Conservation (phyloP, 306 rosid species). For the Ziziphus jujuba region DNA sequence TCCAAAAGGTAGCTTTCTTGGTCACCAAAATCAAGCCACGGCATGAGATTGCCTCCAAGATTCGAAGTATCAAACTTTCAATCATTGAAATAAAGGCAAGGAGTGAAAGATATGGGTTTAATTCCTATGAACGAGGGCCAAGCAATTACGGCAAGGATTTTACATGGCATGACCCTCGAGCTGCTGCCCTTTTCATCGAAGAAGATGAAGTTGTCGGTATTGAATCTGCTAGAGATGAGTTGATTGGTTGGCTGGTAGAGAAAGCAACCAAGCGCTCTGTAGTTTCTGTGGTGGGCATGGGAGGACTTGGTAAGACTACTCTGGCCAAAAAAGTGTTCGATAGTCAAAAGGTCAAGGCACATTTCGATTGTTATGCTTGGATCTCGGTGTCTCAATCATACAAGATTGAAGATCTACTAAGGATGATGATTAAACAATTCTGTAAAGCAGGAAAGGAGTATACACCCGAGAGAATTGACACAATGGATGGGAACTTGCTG, state of each 20-base stretch:
- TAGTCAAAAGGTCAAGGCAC: neutral
- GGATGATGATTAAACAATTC: neutral
- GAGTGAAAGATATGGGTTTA: neutral
- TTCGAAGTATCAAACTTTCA: neutral
- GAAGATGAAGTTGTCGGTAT: conserved; percentile 20
- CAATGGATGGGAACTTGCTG: neutral
- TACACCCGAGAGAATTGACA: neutral
- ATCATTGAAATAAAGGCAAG: neutral
- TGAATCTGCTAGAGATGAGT: conserved; percentile 18
- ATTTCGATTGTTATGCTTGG: conserved; percentile 26
- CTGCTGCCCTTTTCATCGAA: conserved; percentile 14
- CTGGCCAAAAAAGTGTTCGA: conserved; percentile 7
- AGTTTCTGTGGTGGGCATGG: conserved; percentile 19
- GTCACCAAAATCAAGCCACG: neutral
- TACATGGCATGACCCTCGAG: conserved; percentile 18
- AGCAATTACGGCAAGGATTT: neutral
- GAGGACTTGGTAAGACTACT: conserved; percentile 25
- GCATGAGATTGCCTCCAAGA: neutral
- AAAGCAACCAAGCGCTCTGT: neutral
- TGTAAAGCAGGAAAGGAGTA: neutral
- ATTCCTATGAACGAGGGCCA: neutral
- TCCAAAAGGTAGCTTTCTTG: neutral
- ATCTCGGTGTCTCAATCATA: conserved; percentile 5
- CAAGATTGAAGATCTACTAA: neutral
- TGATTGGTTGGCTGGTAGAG: neutral